Evolutionary conservation across 108 stramenopile genomes (phyloP).

Genomic region (Cyclotella cryptica): DNA sequence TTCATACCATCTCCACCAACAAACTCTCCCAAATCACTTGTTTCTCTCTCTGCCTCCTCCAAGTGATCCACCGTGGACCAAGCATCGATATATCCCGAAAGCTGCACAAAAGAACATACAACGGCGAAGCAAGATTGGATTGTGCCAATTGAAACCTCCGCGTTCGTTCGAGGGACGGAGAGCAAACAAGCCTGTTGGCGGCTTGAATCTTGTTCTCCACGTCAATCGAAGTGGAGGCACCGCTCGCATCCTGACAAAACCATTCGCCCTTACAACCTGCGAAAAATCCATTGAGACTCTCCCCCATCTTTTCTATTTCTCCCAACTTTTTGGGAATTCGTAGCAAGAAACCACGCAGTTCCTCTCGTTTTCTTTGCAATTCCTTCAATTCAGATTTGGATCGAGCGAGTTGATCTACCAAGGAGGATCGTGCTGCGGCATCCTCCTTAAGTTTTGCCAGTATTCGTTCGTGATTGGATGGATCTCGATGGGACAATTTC

Average conservation of each 20-base stretch:
- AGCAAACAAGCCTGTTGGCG: constrained; percentile 35
- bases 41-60: constrained; percentile 9
- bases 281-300: constrained; percentile 72
- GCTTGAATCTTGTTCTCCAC: constrained; percentile 23
- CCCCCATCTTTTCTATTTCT: constrained; percentile 65
- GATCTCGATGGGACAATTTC: constrained; percentile 43
- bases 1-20: constrained; percentile 39
- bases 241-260: constrained; percentile 7
- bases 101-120: constrained; percentile 80
- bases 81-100: constrained; percentile 67
- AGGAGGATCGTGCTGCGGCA: constrained; percentile 29
- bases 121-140: constrained; percentile 58
- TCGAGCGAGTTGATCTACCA: constrained; percentile 43
- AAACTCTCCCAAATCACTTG: constrained; percentile 25
- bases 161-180: constrained; percentile 47
- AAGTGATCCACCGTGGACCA: constrained; percentile 45
- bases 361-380: constrained; percentile 38
- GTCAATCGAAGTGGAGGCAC: not conserved
- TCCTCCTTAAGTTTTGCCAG: constrained; percentile 49
- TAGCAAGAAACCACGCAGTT: constrained; percentile 46
- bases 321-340: constrained; percentile 63
- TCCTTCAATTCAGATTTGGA: constrained; percentile 46
- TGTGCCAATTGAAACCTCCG: constrained; percentile 65
- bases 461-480: constrained; percentile 30
- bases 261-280: constrained; percentile 8